phyloP scores from a whole-genome alignment of 768 basidiomycete species.

The Candolleomyces eurysporus region DNA sequence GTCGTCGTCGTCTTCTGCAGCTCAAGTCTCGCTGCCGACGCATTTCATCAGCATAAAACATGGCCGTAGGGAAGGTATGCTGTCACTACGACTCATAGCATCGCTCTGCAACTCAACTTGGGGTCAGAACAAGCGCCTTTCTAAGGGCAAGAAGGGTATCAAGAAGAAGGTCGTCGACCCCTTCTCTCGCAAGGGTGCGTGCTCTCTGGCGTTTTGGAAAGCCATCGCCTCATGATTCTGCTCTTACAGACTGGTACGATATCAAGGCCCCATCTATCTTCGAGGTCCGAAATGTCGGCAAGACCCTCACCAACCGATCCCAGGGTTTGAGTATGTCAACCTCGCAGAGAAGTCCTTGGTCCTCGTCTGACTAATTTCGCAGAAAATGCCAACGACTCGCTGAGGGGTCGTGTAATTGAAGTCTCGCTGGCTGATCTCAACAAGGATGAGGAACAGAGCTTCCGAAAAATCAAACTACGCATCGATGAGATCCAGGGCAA shows the following conservation, averaged over 20 bases:
- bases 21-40: conserved; percentile 39
- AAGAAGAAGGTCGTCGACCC: conserved; percentile 99
- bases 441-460: conserved; percentile 99
- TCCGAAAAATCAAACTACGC: conserved; percentile 99
- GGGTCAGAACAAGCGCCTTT: conserved; percentile 90
- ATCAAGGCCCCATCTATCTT: conserved; percentile 98
- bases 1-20: conserved; percentile 22
- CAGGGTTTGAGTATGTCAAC: conserved; percentile 88
- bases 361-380: conserved; percentile 8
- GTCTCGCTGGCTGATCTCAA: conserved; percentile 95
- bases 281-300: conserved; percentile 94
- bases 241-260: conserved; percentile 89
- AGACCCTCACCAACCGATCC: conserved; percentile 97
- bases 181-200: conserved; percentile 95
- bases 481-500: conserved; percentile 97
- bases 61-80: conserved; percentile 89
- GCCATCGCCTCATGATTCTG: background rate
- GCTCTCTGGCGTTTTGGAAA: background rate
- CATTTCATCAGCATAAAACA: conserved; percentile 39
- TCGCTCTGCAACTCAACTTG: conserved; percentile 10
- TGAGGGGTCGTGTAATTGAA: conserved; percentile 96
- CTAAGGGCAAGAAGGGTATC: conserved; percentile 98
- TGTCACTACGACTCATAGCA: background rate
- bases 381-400: conserved; percentile 99
- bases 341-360: background rate